Conservation (phyloP, 768 basidiomycete species). For the Calocera cornea region DNA sequence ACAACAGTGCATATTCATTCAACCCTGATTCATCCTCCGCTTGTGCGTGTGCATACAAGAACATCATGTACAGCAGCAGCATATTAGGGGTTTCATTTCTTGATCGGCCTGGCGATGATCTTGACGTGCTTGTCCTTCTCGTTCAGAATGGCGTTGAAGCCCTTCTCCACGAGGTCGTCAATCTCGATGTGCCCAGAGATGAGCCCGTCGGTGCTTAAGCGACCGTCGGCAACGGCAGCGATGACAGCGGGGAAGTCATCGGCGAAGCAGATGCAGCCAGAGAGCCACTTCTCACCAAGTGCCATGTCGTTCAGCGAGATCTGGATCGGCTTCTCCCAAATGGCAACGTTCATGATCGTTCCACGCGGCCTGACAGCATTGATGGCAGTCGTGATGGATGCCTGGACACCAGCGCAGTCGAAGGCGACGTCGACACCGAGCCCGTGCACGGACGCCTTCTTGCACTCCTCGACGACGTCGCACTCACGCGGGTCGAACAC, state of each 20-base stretch:
- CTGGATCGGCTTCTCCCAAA: constrained; percentile 30
- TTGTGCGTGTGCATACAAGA: neutral
- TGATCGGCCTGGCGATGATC: constrained; percentile 24
- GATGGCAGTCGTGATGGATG: constrained; percentile 28
- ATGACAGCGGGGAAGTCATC: constrained; percentile 31
- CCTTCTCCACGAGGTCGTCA: constrained; percentile 33
- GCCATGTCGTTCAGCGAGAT: constrained; percentile 29
- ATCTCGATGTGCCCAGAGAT: constrained; percentile 33
- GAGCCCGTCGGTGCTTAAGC: constrained; percentile 30
- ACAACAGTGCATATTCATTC: constrained; percentile 5
- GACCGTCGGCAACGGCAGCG: constrained; percentile 28
- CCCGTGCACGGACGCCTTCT: constrained; percentile 20
- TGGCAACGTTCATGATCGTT: constrained; percentile 30
- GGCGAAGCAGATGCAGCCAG: constrained; percentile 31
- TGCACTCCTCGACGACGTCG: constrained; percentile 21
- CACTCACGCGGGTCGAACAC: constrained; percentile 26
- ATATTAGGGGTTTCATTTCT: neutral
- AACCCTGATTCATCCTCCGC: neutral
- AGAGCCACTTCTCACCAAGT: constrained; percentile 29
- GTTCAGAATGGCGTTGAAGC: constrained; percentile 29
- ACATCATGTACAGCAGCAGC: neutral
- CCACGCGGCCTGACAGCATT: constrained; percentile 29
- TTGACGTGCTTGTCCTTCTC: constrained; percentile 33
- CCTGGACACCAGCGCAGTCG: constrained; percentile 35
- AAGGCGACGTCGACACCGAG: constrained; percentile 34